phyloP scores from a whole-genome alignment of 2,329 filamentous ascomycete genomes.

The Xylaria sp. region DNA sequence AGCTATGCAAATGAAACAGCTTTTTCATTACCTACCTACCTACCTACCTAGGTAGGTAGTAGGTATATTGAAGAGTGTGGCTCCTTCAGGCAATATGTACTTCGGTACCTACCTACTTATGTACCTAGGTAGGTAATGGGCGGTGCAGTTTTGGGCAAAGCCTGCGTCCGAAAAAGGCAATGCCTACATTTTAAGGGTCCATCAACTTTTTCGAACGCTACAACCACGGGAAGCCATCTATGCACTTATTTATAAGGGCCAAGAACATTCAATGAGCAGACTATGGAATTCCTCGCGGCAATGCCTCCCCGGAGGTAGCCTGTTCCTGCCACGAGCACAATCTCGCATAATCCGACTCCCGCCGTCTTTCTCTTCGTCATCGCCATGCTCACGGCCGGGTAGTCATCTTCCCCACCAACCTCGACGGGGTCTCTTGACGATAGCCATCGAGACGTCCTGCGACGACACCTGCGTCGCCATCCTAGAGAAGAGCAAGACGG shows the following conservation, averaged over 20 bases:
- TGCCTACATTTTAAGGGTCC: not conserved
- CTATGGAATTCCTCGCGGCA: constrained; percentile 31
- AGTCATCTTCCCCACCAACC: constrained; percentile 3
- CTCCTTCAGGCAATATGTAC: no score
- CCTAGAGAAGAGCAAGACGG: constrained; percentile 65
- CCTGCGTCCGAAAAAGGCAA: constrained; percentile 1
- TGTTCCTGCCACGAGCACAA: constrained; percentile 8
- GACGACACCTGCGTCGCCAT: constrained; percentile 94
- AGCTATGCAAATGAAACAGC: not conserved
- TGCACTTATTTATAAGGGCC: not conserved
- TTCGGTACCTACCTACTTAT: not conserved
- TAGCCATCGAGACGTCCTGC: constrained; percentile 87
- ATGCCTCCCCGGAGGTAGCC: constrained; percentile 30
- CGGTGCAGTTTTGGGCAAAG: not conserved
- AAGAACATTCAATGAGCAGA: constrained; percentile 25
- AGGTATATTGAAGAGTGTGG: no score
- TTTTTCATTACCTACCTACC: no score
- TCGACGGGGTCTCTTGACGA: constrained; percentile 58
- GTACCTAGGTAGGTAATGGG: no score
- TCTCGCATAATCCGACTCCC: not conserved
- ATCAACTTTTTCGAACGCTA: not conserved
- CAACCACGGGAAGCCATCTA: not conserved
- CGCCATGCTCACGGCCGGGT: not conserved
- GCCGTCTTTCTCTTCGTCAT: not conserved
- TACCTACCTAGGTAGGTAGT: no score